Conservation (phyloP, 495 filamentous ascomycete genomes). For the Talaromyces liani region DNA sequence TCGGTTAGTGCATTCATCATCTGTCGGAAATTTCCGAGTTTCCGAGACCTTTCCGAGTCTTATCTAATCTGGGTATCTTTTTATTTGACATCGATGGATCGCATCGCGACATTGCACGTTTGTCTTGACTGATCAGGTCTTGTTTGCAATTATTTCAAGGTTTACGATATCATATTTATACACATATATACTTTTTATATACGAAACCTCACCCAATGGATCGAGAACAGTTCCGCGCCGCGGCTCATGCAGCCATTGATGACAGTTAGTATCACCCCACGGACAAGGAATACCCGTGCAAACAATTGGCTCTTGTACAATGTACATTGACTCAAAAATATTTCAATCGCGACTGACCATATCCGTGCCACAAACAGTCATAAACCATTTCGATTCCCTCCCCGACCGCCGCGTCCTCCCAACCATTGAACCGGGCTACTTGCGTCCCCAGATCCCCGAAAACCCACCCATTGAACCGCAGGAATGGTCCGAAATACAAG, state of each 20-base stretch:
- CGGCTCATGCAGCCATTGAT: conserved; percentile 75
- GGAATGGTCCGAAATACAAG: conserved; percentile 71
- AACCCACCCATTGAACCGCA: conserved; percentile 67
- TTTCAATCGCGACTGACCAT: conserved; percentile 7
- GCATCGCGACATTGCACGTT: not conserved
- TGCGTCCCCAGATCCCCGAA: conserved; percentile 70
- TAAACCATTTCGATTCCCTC: conserved; percentile 74
- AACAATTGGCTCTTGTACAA: not conserved
- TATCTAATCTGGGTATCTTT: not conserved
- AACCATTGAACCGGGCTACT: conserved; percentile 77
- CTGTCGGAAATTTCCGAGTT: not conserved
- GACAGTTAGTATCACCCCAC: conserved; percentile 56
- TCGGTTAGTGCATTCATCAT: not conserved
- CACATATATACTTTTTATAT: not conserved
- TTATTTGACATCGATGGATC: not conserved
- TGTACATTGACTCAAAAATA: not conserved
- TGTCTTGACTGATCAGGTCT: not conserved
- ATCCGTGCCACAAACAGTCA: conserved; percentile 44
- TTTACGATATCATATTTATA: not conserved
- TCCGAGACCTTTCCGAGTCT: not conserved
- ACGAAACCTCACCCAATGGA: conserved; percentile 51
- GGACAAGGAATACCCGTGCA: not conserved
- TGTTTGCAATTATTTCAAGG: not conserved
- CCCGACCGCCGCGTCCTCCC: conserved; percentile 65
- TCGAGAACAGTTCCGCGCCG: conserved; percentile 69